These are phyloP conservation scores for Hydrangea macrophylla DNA, from an alignment of 148 eudicot genomes.

Conservation along the genomic window DNA sequence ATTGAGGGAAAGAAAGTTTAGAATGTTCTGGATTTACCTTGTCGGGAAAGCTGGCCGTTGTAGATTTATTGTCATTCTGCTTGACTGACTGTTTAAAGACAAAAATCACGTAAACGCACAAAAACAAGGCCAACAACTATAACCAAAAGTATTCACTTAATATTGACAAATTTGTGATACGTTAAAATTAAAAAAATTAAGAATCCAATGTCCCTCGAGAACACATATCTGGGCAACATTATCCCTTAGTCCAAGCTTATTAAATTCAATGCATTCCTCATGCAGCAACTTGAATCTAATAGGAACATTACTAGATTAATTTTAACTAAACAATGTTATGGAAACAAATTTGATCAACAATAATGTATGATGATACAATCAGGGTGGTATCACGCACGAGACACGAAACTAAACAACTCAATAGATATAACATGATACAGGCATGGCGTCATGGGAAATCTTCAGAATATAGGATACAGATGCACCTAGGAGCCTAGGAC, in stretches of 20 bases:
- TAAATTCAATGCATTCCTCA: slow-evolving; percentile 82
- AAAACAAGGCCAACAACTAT: slow-evolving; percentile 10
- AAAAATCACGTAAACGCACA: neutral
- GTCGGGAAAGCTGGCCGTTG: slow-evolving; percentile 27
- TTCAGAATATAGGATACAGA: too few relatives aligned
- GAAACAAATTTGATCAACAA: neutral
- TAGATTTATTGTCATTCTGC: slow-evolving; percentile 22
- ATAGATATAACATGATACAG: too few relatives aligned
- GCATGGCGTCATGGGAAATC: too few relatives aligned
- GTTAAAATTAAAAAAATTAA: slow-evolving; percentile 9
- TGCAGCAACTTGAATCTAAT: slow-evolving; percentile 79
- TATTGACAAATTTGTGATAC: neutral
- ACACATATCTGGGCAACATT: slow-evolving; percentile 99
- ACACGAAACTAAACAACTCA: neutral
- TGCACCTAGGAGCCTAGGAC: too few relatives aligned
- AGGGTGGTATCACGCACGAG: neutral
- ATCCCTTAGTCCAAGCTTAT: slow-evolving; percentile 83
- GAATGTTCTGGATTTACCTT: slow-evolving; percentile 36
- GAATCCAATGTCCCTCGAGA: slow-evolving; percentile 60
- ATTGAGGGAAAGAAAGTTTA: neutral
- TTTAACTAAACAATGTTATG: slow-evolving; percentile 4
- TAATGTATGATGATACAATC: too few relatives aligned
- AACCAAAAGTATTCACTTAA: neutral
- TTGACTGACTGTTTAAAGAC: slow-evolving; percentile 45
- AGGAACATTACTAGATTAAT: slow-evolving; percentile 12